Percentiles rank a stretch among this genome's conserved stretches.
These are phyloP conservation scores for Clausena lansium DNA, from an alignment of 345 rosid genomes.

Conservation along the genomic window DNA sequence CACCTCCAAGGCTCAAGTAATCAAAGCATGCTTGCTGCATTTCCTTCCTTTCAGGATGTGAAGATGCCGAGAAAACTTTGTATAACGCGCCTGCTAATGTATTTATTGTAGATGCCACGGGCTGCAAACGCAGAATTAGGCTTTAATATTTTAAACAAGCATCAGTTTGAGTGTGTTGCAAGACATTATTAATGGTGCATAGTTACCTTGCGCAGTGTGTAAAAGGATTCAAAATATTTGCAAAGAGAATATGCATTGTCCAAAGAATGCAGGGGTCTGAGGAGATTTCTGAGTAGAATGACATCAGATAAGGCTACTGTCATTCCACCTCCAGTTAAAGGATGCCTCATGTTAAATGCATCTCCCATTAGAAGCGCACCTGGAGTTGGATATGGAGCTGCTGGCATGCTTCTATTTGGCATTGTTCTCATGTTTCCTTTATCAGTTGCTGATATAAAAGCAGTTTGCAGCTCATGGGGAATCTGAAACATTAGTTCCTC, in stretches of 20 bases:
- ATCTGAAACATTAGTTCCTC: slow-evolving; percentile 28
- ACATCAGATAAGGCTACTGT: slow-evolving; percentile 56
- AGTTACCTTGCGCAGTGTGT: neutral
- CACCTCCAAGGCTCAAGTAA: slow-evolving; percentile 38
- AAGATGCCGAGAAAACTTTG: slow-evolving; percentile 29
- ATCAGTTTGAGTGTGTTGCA: neutral
- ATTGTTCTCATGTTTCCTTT: slow-evolving; percentile 45
- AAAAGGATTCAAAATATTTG: slow-evolving; percentile 2
- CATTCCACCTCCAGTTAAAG: slow-evolving; percentile 65
- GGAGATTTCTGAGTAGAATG: slow-evolving; percentile 41
- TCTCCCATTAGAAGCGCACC: slow-evolving; percentile 53
- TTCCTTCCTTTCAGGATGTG: slow-evolving; percentile 28
- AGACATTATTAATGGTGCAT: neutral
- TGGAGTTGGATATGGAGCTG: slow-evolving; percentile 47
- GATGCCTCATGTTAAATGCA: slow-evolving; percentile 59
- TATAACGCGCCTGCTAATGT: slow-evolving; percentile 34
- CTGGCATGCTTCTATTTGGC: slow-evolving; percentile 54
- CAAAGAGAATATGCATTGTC: slow-evolving; percentile 32
- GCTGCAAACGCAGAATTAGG: slow-evolving; percentile 12
- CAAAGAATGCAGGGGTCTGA: slow-evolving; percentile 39
- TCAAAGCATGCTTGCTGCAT: slow-evolving; percentile 38
- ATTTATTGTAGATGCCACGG: slow-evolving; percentile 40
- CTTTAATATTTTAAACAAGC: neutral
- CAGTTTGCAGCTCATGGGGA: slow-evolving; percentile 34
- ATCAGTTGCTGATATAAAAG: slow-evolving; percentile 39